Evolutionary conservation across 2,329 filamentous ascomycete species (phyloP).

Genomic region (Teratosphaeria nubilosa): DNA sequence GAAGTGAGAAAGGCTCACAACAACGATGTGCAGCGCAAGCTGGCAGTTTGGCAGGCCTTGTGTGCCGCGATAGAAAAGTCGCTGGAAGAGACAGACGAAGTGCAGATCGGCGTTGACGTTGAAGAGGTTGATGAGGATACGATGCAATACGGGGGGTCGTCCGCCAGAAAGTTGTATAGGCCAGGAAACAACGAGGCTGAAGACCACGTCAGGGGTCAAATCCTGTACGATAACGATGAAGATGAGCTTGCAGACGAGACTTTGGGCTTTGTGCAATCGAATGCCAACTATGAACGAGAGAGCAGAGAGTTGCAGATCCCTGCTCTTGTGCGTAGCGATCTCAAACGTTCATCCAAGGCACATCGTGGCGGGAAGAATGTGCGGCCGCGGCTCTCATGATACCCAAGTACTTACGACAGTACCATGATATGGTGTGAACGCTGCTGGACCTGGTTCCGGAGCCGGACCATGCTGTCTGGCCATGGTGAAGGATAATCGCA

Average conservation of each 20-base stretch:
- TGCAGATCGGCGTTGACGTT: background rate
- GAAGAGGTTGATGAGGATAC: background rate
- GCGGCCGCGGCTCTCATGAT: background rate
- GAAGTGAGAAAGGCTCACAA: background rate
- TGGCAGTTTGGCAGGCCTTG: background rate
- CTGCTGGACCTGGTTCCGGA: too few species aligned
- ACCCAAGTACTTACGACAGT: too few species aligned
- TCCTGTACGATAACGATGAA: background rate
- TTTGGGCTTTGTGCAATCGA: background rate
- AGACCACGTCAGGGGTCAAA: too few species aligned
- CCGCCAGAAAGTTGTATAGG: background rate
- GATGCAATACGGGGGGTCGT: background rate
- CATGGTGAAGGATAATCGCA: too few species aligned
- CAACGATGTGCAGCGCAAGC: background rate
- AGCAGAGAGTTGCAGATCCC: background rate
- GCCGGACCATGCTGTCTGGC: too few species aligned
- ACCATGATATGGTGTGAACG: too few species aligned
- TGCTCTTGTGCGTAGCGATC: too few species aligned
- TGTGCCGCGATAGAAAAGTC: background rate
- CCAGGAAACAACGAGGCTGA: too few species aligned
- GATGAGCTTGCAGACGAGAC: background rate
- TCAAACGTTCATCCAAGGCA: background rate
- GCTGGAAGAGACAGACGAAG: background rate
- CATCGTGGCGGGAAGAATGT: background rate
- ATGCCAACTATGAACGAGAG: background rate